Conservation (phyloP, 805 yeast genomes). For the Cyberlindnera mississippiensis region DNA sequence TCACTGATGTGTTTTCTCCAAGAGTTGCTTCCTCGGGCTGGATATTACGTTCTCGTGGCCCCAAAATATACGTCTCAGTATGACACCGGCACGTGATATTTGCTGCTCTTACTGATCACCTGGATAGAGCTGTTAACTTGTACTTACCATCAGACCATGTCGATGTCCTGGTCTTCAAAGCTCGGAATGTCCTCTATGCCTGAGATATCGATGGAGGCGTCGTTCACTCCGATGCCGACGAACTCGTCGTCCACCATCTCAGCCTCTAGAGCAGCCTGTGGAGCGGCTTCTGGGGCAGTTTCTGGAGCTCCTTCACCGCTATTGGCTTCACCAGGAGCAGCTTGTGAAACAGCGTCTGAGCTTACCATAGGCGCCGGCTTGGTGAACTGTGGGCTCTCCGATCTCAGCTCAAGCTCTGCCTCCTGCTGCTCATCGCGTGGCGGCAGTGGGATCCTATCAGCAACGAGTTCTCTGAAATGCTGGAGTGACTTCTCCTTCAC, state of each 20-base stretch:
- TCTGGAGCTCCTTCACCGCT: too few species aligned
- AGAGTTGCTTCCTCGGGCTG: too few species aligned
- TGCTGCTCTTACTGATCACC: too few species aligned
- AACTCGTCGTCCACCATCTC: slow-evolving; percentile 6
- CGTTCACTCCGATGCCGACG: slow-evolving; percentile 1
- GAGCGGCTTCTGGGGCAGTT: too few species aligned
- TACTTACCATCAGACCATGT: too few species aligned
- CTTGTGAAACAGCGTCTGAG: neutral
- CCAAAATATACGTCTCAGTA: too few species aligned
- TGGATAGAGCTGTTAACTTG: too few species aligned
- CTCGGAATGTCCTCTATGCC: slow-evolving; percentile 6
- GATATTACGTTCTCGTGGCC: too few species aligned
- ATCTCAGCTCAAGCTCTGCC: neutral
- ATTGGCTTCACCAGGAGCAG: too few species aligned
- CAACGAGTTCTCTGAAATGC: slow-evolving; percentile 22
- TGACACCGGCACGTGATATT: too few species aligned
- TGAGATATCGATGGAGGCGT: slow-evolving; percentile 6
- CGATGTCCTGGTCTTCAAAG: slow-evolving; percentile 4
- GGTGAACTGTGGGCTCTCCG: neutral
- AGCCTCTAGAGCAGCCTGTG: slow-evolving; percentile 4
- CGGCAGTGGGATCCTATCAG: slow-evolving; percentile 10
- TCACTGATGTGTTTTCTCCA: too few species aligned
- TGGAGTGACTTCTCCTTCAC: slow-evolving; percentile 26
- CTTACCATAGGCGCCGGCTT: neutral
- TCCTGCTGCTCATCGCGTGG: slow-evolving; percentile 1